A percentile compares a stretch with the other conserved stretches of the same genome.
phyloP scores from a whole-genome alignment of 2,329 filamentous ascomycete genomes.

The Colletotrichum simmondsii region DNA sequence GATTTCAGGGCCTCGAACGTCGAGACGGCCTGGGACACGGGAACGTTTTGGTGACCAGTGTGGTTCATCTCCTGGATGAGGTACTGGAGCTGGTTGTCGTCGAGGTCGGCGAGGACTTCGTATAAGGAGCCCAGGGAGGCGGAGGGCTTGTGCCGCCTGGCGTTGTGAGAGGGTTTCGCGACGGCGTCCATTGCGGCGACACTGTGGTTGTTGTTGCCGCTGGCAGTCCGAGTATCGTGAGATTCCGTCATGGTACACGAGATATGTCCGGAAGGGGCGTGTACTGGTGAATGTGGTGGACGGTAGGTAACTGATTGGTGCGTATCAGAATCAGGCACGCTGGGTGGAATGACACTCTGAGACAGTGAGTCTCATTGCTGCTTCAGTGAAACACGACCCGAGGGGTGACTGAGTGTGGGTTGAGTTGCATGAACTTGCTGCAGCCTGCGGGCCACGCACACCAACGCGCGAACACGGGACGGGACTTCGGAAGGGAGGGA shows the following conservation, averaged over 20 bases:
- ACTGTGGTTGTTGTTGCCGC: background rate
- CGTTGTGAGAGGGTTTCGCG: background rate
- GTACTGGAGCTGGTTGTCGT: constrained; percentile 32
- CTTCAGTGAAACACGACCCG: background rate
- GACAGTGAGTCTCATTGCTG: background rate
- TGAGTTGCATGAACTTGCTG: background rate
- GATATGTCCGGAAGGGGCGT: too few relatives aligned
- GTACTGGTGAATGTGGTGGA: background rate
- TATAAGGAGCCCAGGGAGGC: constrained; percentile 26
- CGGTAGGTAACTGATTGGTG: background rate
- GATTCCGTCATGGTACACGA: background rate
- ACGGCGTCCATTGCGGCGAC: background rate
- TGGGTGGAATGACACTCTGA: background rate
- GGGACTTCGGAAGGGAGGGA: background rate
- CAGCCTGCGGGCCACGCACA: background rate
- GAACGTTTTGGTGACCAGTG: constrained; percentile 29
- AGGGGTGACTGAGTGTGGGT: background rate
- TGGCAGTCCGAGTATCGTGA: background rate
- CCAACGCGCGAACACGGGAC: background rate
- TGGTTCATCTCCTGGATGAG: constrained; percentile 35
- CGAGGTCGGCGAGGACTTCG: constrained; percentile 32
- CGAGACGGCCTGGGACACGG: constrained; percentile 28
- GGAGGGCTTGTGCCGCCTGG: constrained; percentile 14
- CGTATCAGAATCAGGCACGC: background rate
- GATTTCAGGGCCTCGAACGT: constrained; percentile 14